phyloP scores from a whole-genome alignment of 2,329 filamentous ascomycete species.

The Pseudodiploospora longispora region DNA sequence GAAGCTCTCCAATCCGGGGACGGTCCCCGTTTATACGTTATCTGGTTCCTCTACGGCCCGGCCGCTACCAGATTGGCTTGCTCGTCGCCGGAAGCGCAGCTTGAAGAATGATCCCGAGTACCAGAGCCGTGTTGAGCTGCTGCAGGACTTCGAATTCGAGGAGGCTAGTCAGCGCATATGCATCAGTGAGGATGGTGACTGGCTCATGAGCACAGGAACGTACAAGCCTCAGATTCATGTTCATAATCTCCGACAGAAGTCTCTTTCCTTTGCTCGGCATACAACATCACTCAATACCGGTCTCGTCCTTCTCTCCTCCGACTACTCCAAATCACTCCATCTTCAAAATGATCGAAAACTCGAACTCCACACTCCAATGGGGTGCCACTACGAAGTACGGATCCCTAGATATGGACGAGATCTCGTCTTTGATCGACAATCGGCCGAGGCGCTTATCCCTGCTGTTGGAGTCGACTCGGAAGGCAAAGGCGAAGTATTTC shows the following conservation, averaged over 20 bases:
- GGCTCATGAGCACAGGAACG: conserved; percentile 89
- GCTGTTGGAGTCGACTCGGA: conserved; percentile 80
- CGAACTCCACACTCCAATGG: conserved; percentile 85
- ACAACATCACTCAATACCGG: conserved; percentile 87
- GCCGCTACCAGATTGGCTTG: conserved; percentile 91
- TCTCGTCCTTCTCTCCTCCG: conserved; percentile 78
- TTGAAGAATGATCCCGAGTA: conserved; percentile 90
- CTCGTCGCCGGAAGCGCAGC: conserved; percentile 78
- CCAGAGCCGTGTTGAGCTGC: conserved; percentile 83
- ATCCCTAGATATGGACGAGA: conserved; percentile 90
- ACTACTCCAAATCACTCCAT: conserved; percentile 92
- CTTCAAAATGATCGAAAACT: conserved; percentile 85
- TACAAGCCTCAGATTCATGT: conserved; percentile 69
- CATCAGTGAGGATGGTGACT: conserved; percentile 90
- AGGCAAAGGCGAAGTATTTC: conserved; percentile 84
- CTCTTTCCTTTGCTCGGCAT: conserved; percentile 87
- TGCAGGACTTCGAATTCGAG: conserved; percentile 97
- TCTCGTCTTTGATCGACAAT: conserved; percentile 72
- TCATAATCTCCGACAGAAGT: conserved; percentile 89
- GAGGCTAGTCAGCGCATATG: conserved; percentile 87
- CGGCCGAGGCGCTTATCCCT: conserved; percentile 79
- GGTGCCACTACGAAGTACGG: conserved; percentile 81
- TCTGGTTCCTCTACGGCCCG: conserved; percentile 82
- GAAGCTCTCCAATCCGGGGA: conserved; percentile 76
- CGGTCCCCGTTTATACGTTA: conserved; percentile 89